Base-by-base conservation (phyloP, 2,329 filamentous ascomycete genomes). In the Emergomyces pasteurianus region DNA sequence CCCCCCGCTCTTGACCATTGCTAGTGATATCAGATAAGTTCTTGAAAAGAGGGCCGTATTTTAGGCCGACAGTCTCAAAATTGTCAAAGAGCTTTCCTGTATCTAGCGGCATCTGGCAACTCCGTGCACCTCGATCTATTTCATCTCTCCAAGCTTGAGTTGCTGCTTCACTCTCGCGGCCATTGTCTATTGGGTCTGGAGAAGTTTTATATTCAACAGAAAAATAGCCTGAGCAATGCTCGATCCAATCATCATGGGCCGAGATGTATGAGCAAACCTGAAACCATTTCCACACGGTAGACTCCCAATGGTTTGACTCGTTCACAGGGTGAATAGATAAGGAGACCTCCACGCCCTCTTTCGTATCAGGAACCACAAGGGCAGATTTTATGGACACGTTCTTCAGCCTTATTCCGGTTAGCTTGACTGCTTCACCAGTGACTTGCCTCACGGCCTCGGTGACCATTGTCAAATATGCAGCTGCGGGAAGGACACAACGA, bases 221-320 rank as follows among this genome's bases (percentile, higher is more conserved):
- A 23, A 75, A 67, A 38, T 69, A 65, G 0, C 72, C 73, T 43
- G 64, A 65, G 61, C 72, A 73, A 61, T 75, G 71, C 52, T 75
- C 70, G 31, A 67, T 69, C 73, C 72, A 75, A 14, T 68, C 63
- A 23, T 70, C 65, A 10, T 65, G 67, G 10, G 63, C 64, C 4
- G 63, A 59, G 57, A 70, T 68, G 60, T 70, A 72, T 1, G 71
- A 73, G 58, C 63, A 66, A 23, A 73, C 67, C 4, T 66, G 62
- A 58, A 73, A 74, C n/a, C 65, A 65, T 8, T 63, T 67, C 70
- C 70, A 72, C 1, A 59, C 49, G 21, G 62, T 64, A 8, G 66
- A 65, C n/a, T 57, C 42, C 53, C 58, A 58, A 10, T 64, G 60
- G 3, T 64, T 65, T 1, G 65, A 59, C 38, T 67, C 65, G 26